These are phyloP conservation scores for Sclerotinia borealis DNA, from an alignment of 2,329 filamentous ascomycete species.

Conservation along the genomic window DNA sequence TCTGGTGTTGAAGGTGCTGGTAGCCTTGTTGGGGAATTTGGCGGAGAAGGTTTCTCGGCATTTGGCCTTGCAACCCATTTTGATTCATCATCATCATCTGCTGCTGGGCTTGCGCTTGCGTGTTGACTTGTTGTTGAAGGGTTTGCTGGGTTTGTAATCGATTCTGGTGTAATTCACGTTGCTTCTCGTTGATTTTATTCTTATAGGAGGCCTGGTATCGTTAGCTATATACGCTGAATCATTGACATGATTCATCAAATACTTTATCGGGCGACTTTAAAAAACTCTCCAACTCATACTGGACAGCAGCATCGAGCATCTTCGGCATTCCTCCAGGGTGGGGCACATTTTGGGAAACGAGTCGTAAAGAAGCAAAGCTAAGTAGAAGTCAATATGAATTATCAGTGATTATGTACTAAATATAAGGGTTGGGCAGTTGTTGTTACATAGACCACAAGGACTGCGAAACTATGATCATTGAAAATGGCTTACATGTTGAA, in stretches of 20 bases:
- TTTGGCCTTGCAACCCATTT: slow-evolving; percentile 44
- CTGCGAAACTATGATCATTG: neutral
- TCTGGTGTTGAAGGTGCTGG: slow-evolving; percentile 52
- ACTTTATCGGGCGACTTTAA: slow-evolving; percentile 28
- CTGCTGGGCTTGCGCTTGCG: slow-evolving; percentile 37
- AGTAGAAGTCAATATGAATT: slow-evolving; percentile 2
- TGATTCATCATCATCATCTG: slow-evolving; percentile 48
- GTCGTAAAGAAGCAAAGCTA: slow-evolving; percentile 29
- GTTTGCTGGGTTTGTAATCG: slow-evolving; percentile 26
- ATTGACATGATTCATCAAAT: neutral
- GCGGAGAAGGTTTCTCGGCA: slow-evolving; percentile 43
- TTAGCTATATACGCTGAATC: slow-evolving; percentile 15
- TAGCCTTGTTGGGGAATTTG: slow-evolving; percentile 49
- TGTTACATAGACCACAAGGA: neutral
- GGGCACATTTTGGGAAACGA: slow-evolving; percentile 23
- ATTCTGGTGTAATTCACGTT: slow-evolving; percentile 27
- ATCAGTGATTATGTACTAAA: neutral
- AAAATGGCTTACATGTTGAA: slow-evolving; percentile 28
- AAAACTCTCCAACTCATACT: slow-evolving; percentile 30
- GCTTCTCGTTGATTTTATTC: slow-evolving; percentile 24
- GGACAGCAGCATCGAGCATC: slow-evolving; percentile 29
- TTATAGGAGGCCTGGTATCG: slow-evolving; percentile 26
- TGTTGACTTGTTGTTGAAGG: slow-evolving; percentile 41
- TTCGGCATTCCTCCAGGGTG: slow-evolving; percentile 20
- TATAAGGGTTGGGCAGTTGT: neutral